These are phyloP conservation scores for Trichoderma hamatum DNA, from an alignment of 2,329 filamentous ascomycete genomes.

Conservation along the genomic window DNA sequence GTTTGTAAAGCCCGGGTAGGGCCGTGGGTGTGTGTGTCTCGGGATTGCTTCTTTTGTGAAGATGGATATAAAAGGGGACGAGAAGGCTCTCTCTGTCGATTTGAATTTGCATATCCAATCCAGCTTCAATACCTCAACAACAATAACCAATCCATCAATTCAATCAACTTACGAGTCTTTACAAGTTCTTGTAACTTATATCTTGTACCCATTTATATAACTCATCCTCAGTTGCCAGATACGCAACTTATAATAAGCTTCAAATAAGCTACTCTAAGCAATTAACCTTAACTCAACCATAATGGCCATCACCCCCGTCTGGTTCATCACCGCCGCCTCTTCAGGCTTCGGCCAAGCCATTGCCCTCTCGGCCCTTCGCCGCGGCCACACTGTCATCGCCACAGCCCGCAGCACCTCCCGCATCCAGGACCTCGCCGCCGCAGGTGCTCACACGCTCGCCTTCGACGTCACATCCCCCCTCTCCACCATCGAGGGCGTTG, in stretches of 20 bases:
- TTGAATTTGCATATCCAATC: neutral
- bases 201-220: neutral
- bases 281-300: neutral
- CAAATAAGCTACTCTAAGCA: neutral
- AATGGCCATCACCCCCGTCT: constrained; percentile 41
- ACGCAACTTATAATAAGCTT: neutral
- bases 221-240: neutral
- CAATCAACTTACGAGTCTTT: neutral
- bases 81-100: neutral
- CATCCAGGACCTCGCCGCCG: constrained; percentile 46
- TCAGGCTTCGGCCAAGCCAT: constrained; percentile 55
- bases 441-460: constrained; percentile 47
- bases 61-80: neutral
- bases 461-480: constrained; percentile 52
- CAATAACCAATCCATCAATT: neutral
- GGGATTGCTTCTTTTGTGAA: neutral
- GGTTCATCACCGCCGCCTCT: constrained; percentile 58
- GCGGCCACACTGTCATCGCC: constrained; percentile 55
- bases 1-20: neutral
- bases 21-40: neutral
- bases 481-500: constrained; percentile 40
- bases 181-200: neutral
- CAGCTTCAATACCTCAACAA: neutral
- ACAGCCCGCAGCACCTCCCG: constrained; percentile 48
- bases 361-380: constrained; percentile 46